These are phyloP conservation scores for Vitis hybrid DNA, from an alignment of 177 flowering plant species.

Conservation along the genomic window DNA sequence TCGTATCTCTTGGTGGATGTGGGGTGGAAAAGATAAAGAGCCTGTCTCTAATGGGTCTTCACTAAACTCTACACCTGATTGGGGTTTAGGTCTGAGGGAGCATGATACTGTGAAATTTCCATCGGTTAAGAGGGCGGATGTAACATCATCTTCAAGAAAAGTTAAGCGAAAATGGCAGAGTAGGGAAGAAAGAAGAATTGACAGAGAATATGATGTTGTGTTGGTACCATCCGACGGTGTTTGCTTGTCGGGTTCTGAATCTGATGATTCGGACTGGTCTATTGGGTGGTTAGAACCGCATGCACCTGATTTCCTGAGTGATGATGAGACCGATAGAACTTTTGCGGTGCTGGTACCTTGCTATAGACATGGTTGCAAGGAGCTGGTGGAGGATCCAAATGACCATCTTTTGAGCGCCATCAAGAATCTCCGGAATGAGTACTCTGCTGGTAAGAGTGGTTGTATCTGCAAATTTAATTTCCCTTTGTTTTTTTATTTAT, in stretches of 20 bases:
- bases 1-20: constrained; percentile 49
- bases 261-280: constrained; percentile 65
- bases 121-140: constrained; percentile 22
- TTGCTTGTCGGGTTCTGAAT: constrained; percentile 55
- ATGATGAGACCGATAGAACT: constrained; percentile 42
- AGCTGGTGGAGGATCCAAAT: constrained; percentile 26
- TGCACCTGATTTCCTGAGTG: constrained; percentile 51
- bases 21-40: constrained; percentile 53
- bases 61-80: constrained; percentile 33
- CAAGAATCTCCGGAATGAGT: constrained; percentile 32
- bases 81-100: constrained; percentile 34
- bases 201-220: constrained; percentile 47
- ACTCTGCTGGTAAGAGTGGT: constrained; percentile 41
- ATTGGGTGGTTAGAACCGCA: constrained; percentile 73
- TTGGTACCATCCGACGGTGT: constrained; percentile 57
- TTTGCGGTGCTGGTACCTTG: constrained; percentile 72
- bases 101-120: constrained; percentile 33
- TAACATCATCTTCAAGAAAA: constrained; percentile 36
- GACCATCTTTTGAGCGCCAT: constrained; percentile 39
- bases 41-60: constrained; percentile 36
- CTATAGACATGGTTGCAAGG: constrained; percentile 41
- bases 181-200: constrained; percentile 45
- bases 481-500: not conserved
- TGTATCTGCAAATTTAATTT: not conserved
- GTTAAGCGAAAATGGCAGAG: constrained; percentile 52